phyloP scores from a whole-genome alignment of 2,329 filamentous ascomycete genomes.

The Kalaharituber pfeilii region DNA sequence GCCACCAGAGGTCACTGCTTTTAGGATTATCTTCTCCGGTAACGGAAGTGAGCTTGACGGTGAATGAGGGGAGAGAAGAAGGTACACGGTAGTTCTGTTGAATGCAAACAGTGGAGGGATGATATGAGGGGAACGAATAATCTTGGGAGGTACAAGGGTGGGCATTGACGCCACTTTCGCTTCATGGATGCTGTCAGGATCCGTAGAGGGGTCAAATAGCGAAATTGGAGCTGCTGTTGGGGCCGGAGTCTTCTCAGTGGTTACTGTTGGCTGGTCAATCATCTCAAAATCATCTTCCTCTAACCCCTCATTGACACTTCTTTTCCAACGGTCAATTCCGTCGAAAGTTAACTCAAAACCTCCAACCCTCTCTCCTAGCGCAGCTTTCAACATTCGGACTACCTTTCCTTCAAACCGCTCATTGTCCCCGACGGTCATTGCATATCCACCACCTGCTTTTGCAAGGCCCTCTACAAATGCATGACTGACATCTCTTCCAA shows the following conservation, averaged over 20 bases:
- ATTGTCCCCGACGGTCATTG: constrained; percentile 42
- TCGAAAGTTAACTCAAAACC: constrained; percentile 26
- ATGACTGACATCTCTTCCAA: constrained; percentile 36
- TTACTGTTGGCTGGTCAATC: not conserved
- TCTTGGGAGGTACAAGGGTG: constrained; percentile 34
- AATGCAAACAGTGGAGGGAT: constrained; percentile 52
- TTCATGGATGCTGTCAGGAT: constrained; percentile 28
- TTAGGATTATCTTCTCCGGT: constrained; percentile 23
- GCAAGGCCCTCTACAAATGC: constrained; percentile 39
- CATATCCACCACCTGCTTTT: constrained; percentile 39
- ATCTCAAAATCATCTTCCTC: constrained; percentile 22
- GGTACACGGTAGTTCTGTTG: constrained; percentile 46
- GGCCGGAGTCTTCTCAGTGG: constrained; percentile 1
- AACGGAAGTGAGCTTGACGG: constrained; percentile 23
- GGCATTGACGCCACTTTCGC: constrained; percentile 36
- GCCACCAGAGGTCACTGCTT: constrained; percentile 26
- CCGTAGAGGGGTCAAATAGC: constrained; percentile 38
- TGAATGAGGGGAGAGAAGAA: constrained; percentile 38
- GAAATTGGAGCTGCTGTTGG: constrained; percentile 35
- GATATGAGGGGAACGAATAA: constrained; percentile 45
- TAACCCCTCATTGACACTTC: constrained; percentile 23
- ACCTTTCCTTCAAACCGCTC: constrained; percentile 54
- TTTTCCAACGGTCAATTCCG: constrained; percentile 1
- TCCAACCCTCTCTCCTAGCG: constrained; percentile 46
- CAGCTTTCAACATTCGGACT: constrained; percentile 56